Evolutionary conservation across 805 yeast species (phyloP).

Genomic region (Debaryomyces tyrocola): DNA sequence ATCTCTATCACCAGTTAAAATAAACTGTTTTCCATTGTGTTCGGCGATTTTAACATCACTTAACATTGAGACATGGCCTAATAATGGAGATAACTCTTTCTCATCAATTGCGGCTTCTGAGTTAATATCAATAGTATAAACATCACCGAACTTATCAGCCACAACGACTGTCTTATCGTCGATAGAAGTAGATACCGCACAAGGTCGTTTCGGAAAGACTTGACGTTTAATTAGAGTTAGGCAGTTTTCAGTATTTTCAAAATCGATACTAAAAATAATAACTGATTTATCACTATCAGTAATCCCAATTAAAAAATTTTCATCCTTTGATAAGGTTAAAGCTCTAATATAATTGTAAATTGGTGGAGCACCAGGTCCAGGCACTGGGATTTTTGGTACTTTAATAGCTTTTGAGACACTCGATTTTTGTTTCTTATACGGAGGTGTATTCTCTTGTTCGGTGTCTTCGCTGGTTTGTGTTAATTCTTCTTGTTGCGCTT

Average conservation of each 20-base stretch:
- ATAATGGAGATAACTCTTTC: constrained; percentile 56
- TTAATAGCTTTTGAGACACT: constrained; percentile 23
- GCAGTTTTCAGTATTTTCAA: constrained; percentile 32
- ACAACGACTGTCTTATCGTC: constrained; percentile 56
- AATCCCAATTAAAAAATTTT: constrained; percentile 56
- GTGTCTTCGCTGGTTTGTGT: constrained; percentile 20
- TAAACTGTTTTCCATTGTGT: constrained; percentile 43
- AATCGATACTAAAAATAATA: constrained; percentile 53
- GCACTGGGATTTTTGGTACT: constrained; percentile 54
- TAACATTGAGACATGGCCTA: constrained; percentile 97
- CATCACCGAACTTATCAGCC: constrained; percentile 97
- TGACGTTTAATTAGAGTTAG: constrained; percentile 64
- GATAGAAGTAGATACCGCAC: constrained; percentile 63
- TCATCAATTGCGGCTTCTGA: constrained; percentile 39
- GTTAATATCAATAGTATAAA: constrained; percentile 58
- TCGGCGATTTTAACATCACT: constrained; percentile 61
- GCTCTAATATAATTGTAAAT: constrained; percentile 68
- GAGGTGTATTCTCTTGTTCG: constrained; percentile 9
- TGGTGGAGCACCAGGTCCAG: constrained; percentile 71
- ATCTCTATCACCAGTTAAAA: constrained; percentile 89
- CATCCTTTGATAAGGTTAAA: constrained; percentile 53
- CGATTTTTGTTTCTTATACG: constrained; percentile 28
- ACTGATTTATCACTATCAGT: constrained; percentile 85
- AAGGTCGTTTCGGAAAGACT: constrained; percentile 89
- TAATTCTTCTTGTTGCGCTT: constrained; percentile 19